Conservation (phyloP, 2,329 filamentous ascomycete genomes). For the Paracoccidioides brasiliensis region DNA sequence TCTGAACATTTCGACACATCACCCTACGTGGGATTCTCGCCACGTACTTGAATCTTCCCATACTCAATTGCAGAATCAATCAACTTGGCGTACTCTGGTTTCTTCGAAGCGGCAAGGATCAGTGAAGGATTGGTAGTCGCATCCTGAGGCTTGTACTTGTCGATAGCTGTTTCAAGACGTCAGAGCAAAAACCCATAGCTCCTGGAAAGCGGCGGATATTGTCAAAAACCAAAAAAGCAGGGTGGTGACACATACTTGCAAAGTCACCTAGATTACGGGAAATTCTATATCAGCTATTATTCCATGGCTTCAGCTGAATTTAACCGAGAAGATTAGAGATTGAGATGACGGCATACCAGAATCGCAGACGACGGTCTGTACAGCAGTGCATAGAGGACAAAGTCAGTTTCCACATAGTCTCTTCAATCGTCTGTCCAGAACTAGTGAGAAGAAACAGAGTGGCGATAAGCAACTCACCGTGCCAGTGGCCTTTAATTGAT, state of each 20-base stretch:
- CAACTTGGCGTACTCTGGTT: conserved; percentile 85
- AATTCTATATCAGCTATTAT: conserved; percentile 17
- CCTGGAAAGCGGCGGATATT: not conserved
- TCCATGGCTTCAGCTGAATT: conserved; percentile 14
- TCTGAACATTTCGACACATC: not conserved
- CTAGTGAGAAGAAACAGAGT: not conserved
- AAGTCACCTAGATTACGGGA: conserved; percentile 49
- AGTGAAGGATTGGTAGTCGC: conserved; percentile 98
- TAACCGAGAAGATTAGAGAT: conserved; percentile 1
- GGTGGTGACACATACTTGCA: conserved; percentile 46
- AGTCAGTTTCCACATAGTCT: conserved; percentile 6
- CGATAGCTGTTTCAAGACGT: conserved; percentile 58
- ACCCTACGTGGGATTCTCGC: not conserved
- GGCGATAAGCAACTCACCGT: conserved; percentile 57
- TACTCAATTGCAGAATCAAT: conserved; percentile 75
- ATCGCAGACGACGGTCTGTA: conserved; percentile 85
- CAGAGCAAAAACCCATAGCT: not conserved
- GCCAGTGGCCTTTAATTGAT: conserved; percentile 93
- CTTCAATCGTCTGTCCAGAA: not conserved
- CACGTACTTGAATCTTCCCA: conserved; percentile 61
- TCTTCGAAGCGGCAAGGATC: conserved; percentile 96
- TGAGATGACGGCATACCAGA: conserved; percentile 53
- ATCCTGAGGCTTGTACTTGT: conserved; percentile 99
- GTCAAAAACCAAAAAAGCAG: not conserved
- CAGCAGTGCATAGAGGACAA: conserved; percentile 6